Conservation (phyloP, 345 rosid genomes). For the Rhizophora mangle region DNA sequence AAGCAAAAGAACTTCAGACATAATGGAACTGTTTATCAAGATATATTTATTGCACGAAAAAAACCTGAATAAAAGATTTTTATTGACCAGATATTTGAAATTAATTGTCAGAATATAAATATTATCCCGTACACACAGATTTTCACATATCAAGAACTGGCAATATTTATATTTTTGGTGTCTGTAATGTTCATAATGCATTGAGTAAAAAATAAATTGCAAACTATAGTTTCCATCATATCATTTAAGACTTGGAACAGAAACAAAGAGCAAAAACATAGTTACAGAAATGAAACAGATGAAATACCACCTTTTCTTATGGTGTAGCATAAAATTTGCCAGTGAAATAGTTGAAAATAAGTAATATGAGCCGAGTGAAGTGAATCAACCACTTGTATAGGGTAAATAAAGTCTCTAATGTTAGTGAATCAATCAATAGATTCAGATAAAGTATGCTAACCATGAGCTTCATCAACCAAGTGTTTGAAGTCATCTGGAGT, state of each 20-base stretch:
- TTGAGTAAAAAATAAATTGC: not conserved
- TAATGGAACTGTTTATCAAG: not conserved
- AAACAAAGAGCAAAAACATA: not conserved
- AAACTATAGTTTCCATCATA: not conserved
- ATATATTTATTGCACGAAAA: not conserved
- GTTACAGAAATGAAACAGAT: not conserved
- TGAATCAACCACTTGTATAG: slow-evolving; percentile 2
- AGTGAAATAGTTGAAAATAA: not conserved
- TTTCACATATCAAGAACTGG: not conserved
- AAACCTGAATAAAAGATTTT: not conserved
- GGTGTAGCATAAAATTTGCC: slow-evolving; percentile 9
- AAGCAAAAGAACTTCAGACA: not conserved
- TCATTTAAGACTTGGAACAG: not conserved
- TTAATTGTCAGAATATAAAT: not conserved
- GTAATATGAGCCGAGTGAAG: not conserved
- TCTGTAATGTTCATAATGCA: not conserved
- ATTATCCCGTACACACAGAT: no score
- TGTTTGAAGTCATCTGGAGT: slow-evolving; percentile 94
- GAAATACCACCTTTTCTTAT: not conserved
- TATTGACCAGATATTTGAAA: not conserved
- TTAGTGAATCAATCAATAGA: slow-evolving; percentile 3
- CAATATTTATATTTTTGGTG: no score
- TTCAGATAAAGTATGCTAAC: slow-evolving; percentile 37
- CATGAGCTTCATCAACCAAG: slow-evolving; percentile 95
- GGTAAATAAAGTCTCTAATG: slow-evolving; percentile 7